Evolutionary conservation across 1,139 yeast genomes (phyloP).

Genomic region (Pichia sp.): DNA sequence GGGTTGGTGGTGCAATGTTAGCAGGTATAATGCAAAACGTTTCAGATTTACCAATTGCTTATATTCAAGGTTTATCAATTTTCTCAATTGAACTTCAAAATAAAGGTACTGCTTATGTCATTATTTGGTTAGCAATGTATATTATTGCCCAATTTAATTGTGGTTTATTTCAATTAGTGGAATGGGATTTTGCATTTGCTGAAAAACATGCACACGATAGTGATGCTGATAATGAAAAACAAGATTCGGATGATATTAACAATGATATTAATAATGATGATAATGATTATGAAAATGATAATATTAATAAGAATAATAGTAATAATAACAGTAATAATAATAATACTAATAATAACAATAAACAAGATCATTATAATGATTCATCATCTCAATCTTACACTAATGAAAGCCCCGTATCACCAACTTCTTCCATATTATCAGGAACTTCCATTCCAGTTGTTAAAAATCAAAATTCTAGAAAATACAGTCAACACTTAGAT

Average conservation of each 20-base stretch:
- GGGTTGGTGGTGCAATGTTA: slow-evolving; percentile 53
- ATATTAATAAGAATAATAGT: background rate
- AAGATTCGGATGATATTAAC: background rate
- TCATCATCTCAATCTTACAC: background rate
- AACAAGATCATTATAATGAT: background rate
- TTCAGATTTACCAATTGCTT: slow-evolving; percentile 58
- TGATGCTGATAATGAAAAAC: background rate
- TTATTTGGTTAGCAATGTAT: slow-evolving; percentile 74
- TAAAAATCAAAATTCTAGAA: background rate
- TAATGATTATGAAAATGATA: background rate
- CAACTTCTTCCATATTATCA: slow-evolving; percentile 7
- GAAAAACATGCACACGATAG: slow-evolving; percentile 8
- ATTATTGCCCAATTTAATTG: slow-evolving; percentile 66
- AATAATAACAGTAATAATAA: background rate
- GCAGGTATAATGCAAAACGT: slow-evolving; percentile 58
- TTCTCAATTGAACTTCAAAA: slow-evolving; percentile 58
- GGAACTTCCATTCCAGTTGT: background rate
- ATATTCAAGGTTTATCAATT: slow-evolving; percentile 52
- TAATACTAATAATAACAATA: too few species aligned
- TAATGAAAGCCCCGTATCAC: slow-evolving; percentile 11
- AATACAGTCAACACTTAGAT: background rate
- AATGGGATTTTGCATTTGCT: slow-evolving; percentile 50
- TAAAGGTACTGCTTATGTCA: slow-evolving; percentile 82
- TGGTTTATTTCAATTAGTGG: slow-evolving; percentile 66
- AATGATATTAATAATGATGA: background rate